Evolutionary conservation across 1,139 yeast genomes (phyloP).

Genomic region (Debaryomyces subglobosus): DNA sequence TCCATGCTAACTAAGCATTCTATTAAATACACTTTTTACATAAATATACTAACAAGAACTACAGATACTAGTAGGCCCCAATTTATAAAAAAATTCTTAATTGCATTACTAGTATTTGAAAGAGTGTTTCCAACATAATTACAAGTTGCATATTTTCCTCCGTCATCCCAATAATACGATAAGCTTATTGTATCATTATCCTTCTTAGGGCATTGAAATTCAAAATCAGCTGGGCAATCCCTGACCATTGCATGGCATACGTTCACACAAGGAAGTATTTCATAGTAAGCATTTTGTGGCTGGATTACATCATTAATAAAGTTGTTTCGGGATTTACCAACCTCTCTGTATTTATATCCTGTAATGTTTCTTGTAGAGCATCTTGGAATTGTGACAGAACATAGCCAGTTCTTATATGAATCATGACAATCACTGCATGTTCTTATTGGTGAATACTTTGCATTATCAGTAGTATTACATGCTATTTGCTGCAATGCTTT

Average conservation of each 20-base stretch:
- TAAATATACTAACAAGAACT: constrained; percentile 2
- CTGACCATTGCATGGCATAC: constrained; percentile 78
- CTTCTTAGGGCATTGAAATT: constrained; percentile 68
- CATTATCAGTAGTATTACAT: constrained; percentile 74
- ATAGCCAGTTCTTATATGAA: constrained; percentile 85
- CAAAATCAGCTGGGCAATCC: constrained; percentile 80
- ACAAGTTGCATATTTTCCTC: constrained; percentile 42
- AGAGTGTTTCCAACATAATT: constrained; percentile 46
- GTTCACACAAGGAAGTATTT: constrained; percentile 83
- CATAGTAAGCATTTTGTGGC: constrained; percentile 70
- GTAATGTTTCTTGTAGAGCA: constrained; percentile 59
- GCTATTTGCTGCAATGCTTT: constrained; percentile 76
- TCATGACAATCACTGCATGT: constrained; percentile 73
- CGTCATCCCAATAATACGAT: constrained; percentile 53
- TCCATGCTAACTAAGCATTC: background rate
- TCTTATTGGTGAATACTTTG: constrained; percentile 71
- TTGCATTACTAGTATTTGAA: constrained; percentile 9
- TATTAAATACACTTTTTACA: background rate
- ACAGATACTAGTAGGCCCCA: constrained; percentile 4
- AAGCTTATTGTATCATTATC: constrained; percentile 35
- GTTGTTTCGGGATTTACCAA: constrained; percentile 61
- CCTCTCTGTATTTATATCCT: constrained; percentile 51
- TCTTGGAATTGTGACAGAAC: constrained; percentile 88
- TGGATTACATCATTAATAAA: constrained; percentile 56
- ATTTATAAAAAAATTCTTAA: background rate